Conservation (phyloP, 2,329 filamentous ascomycete genomes). For the Calonectria ilicicola region DNA sequence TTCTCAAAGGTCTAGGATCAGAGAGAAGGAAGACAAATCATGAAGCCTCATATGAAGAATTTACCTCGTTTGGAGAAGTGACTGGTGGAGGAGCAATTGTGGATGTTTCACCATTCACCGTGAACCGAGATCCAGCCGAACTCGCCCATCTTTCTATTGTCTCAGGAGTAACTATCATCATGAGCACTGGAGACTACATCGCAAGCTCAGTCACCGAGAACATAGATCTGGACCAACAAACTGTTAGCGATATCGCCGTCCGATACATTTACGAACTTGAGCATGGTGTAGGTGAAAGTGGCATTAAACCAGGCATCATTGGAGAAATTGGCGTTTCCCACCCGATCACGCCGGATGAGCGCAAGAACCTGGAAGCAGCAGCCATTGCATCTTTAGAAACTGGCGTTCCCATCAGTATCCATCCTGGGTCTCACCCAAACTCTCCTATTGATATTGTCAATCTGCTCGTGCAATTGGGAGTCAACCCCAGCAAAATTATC, state of each 20-base stretch:
- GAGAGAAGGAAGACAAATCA: neutral
- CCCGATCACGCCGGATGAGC: neutral
- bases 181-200: neutral
- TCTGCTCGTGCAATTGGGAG: neutral
- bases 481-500: neutral
- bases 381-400: neutral
- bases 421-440: neutral
- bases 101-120: neutral
- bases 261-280: slow-evolving; percentile 1
- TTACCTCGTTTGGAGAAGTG: neutral
- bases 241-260: neutral
- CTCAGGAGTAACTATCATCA: neutral
- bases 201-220: neutral
- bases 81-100: neutral
- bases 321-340: neutral
- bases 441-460: neutral
- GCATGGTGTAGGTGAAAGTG: neutral
- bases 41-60: neutral
- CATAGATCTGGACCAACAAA: neutral
- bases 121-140: neutral
- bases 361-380: neutral
- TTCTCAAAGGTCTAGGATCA: neutral
- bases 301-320: neutral
- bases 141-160: neutral
- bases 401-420: neutral